These are phyloP conservation scores for Hibiscus mutabilis DNA, from an alignment of 345 rosid species.

Conservation along the genomic window DNA sequence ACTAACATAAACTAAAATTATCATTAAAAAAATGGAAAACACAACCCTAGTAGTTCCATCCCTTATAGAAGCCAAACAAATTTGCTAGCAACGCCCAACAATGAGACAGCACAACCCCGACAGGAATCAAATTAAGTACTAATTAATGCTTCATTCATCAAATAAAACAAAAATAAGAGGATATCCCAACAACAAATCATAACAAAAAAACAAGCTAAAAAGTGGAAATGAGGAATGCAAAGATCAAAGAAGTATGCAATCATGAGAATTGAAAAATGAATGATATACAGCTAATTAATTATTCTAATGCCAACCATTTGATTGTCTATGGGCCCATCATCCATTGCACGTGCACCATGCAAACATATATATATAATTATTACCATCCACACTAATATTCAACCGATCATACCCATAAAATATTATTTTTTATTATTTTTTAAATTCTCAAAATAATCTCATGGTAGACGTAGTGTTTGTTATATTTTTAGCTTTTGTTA, in stretches of 20 bases:
- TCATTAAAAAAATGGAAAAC: too few relatives aligned
- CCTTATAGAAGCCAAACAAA: background rate
- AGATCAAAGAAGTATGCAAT: background rate
- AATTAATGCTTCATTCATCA: background rate
- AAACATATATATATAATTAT: background rate
- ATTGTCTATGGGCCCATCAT: conserved; percentile 13
- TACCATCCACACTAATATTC: background rate
- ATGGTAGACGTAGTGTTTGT: too few relatives aligned
- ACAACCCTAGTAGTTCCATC: too few relatives aligned
- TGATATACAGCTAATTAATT: conserved; percentile 30
- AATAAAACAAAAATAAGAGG: background rate
- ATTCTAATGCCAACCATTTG: conserved; percentile 17
- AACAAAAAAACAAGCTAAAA: background rate
- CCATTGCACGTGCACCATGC: conserved; percentile 37
- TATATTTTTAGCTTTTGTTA: too few relatives aligned
- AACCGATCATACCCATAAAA: background rate
- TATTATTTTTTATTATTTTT: background rate
- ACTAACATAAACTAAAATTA: too few relatives aligned
- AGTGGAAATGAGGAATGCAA: background rate
- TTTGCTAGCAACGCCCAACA: background rate
- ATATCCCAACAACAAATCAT: background rate
- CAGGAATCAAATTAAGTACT: background rate
- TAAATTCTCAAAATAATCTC: too few relatives aligned
- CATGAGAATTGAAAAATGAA: conserved; percentile 15
- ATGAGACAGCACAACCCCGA: background rate